Evolutionary conservation across 164 flowering plant genomes (phyloP), one percentile per base, ranked within the genome.

Genomic region (Nymphaea colorata): DNA sequence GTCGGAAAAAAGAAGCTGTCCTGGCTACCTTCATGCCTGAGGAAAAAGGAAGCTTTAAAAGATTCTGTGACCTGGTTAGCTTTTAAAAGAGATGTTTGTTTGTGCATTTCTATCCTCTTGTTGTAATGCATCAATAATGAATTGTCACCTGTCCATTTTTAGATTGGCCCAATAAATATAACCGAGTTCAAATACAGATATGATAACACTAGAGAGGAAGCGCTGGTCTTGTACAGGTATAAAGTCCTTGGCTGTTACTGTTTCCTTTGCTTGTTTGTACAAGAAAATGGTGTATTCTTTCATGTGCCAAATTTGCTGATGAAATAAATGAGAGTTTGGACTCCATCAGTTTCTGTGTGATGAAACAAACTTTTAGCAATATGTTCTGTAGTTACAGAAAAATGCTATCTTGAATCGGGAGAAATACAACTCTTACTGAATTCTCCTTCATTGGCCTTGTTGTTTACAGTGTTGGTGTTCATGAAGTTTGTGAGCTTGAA

Each of bases 141-240:
- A 47, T 25, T 25, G 12, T 12, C 55, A 47, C 7, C 55, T 47
- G 7, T 47, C 12, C 64, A 64, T 76, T 68, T 57, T 70, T 86
- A 95, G 99, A 87, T 95, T 11, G 98, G 98, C 57, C 82, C 81
- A 6, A 83, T 89, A 81, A 89, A 92, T 74, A 92, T 95, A 43
- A 92, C 98, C 0, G 99, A 90, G 81, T 90, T 95, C 80, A 95
- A 85, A 69, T 95, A 95, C 66, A 82, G 98, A 83, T 87, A 72
- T 69, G 83, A 73, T 68, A 70, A 78, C 55, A 71, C 72, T 17
- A 82, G 79, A 78, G 77, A 80, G 41, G 70, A 82, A 72, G 97
- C 99, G 75, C 80, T 87, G 67, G 93, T 95, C 12, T 73, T 90
- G 41, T 95, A 87, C 82, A 95, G 99, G 99, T 71, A 75, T 12